These are phyloP conservation scores for Starmerella floris DNA, from an alignment of 805 yeast species.

Conservation along the genomic window DNA sequence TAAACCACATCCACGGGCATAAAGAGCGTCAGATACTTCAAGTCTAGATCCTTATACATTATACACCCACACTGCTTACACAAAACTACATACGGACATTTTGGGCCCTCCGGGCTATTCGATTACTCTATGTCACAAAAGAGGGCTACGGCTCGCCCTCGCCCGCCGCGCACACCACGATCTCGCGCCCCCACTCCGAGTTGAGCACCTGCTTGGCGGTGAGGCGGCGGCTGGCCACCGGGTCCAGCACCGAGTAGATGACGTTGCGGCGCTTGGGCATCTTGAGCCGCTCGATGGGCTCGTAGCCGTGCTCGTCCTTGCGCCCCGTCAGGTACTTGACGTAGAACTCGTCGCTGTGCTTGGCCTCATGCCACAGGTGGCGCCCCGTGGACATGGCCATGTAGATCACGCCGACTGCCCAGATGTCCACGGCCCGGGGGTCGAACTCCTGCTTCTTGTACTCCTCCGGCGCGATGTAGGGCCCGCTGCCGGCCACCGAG, in stretches of 20 bases:
- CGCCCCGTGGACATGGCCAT: slow-evolving; percentile 79
- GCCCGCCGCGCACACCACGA: slow-evolving; percentile 62
- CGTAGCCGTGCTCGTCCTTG: slow-evolving; percentile 72
- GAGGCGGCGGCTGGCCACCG: slow-evolving; percentile 71
- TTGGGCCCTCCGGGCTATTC: too few species aligned
- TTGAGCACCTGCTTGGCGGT: slow-evolving; percentile 75
- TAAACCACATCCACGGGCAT: too few species aligned
- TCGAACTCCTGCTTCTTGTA: slow-evolving; percentile 45
- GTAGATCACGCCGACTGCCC: slow-evolving; percentile 75
- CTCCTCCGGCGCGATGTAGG: slow-evolving; percentile 88
- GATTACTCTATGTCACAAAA: too few species aligned
- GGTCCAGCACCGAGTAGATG: slow-evolving; percentile 81
- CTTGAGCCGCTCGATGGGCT: slow-evolving; percentile 74
- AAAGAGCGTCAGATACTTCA: too few species aligned
- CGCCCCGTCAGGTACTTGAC: slow-evolving; percentile 59
- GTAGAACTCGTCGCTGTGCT: slow-evolving; percentile 63
- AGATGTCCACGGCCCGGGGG: slow-evolving; percentile 66
- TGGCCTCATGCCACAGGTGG: slow-evolving; percentile 77
- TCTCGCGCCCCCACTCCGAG: slow-evolving; percentile 91
- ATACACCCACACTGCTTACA: too few species aligned
- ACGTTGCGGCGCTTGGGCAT: slow-evolving; percentile 85
- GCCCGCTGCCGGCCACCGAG: slow-evolving; percentile 74
- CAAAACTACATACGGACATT: too few species aligned
- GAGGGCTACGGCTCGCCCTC: slow-evolving; percentile 22
- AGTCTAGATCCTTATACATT: too few species aligned